Evolutionary conservation across 139 green algal genomes (phyloP).

Genomic region (Chlamydomonas applanata): DNA sequence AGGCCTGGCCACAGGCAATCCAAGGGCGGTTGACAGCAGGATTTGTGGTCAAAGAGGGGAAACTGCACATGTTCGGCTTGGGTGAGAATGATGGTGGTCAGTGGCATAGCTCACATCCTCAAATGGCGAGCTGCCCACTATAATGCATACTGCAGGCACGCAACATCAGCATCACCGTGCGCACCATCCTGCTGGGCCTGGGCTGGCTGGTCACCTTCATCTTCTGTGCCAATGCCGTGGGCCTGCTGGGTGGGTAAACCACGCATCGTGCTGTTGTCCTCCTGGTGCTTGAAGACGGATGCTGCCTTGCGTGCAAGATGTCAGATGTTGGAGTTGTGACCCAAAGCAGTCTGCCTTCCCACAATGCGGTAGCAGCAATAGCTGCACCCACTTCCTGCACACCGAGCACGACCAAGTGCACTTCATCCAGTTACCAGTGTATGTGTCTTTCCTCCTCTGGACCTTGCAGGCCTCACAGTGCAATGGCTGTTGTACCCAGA

Average conservation of each 20-base stretch:
- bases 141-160: slow-evolving; percentile 42
- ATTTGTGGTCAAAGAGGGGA: too few relatives aligned
- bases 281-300: too few relatives aligned
- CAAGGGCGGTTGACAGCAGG: too few relatives aligned
- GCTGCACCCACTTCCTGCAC: not conserved
- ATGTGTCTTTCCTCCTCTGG: too few relatives aligned
- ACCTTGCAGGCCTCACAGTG: slow-evolving; percentile 43
- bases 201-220: slow-evolving; percentile 73
- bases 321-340: too few relatives aligned
- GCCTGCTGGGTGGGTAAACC: slow-evolving; percentile 39
- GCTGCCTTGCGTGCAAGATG: too few relatives aligned
- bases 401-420: not conserved
- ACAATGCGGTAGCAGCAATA: too few relatives aligned
- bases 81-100: too few relatives aligned
- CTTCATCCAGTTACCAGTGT: not conserved
- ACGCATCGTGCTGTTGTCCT: too few relatives aligned
- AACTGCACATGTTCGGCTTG: not conserved
- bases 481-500: slow-evolving; percentile 53
- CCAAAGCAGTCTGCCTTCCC: too few relatives aligned
- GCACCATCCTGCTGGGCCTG: slow-evolving; percentile 69
- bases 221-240: slow-evolving; percentile 64
- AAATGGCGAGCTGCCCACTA: not conserved
- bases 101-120: not conserved
- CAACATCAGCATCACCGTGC: slow-evolving; percentile 72
- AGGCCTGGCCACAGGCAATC: too few relatives aligned